phyloP scores from a whole-genome alignment of 148 eudicot genomes.

The Nepenthes gracilis region DNA sequence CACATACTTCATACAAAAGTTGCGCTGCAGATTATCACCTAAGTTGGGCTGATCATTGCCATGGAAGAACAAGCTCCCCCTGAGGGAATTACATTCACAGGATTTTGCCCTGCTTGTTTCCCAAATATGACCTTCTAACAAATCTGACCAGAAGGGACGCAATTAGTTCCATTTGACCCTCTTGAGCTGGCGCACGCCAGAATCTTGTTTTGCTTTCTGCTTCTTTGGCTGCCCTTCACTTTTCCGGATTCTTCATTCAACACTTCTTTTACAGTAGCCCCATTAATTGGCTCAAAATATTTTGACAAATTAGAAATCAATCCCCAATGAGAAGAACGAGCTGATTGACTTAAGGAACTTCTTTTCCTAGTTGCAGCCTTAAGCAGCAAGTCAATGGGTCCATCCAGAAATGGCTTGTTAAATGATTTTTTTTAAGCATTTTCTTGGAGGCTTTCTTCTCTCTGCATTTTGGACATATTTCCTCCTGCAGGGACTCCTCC shows the following conservation, averaged over 20 bases:
- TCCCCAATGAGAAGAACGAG: too few species aligned
- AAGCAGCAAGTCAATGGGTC: too few species aligned
- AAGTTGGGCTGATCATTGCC: not conserved
- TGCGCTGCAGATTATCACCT: not conserved
- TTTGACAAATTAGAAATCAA: too few species aligned
- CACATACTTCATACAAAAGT: not conserved
- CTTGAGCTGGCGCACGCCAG: not conserved
- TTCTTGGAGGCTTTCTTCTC: too few species aligned
- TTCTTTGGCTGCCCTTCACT: not conserved
- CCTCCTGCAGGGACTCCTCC: too few species aligned
- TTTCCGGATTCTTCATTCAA: not conserved
- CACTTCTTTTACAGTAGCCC: not conserved
- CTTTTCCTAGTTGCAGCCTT: too few species aligned
- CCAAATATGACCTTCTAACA: not conserved
- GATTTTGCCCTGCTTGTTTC: not conserved
- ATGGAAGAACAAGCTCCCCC: not conserved
- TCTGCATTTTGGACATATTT: too few species aligned
- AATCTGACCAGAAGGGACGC: not conserved
- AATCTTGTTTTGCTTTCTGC: not conserved
- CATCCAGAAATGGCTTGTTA: too few species aligned
- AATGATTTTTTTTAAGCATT: too few species aligned
- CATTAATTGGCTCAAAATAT: too few species aligned
- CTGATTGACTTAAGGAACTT: too few species aligned
- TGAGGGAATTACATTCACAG: not conserved
- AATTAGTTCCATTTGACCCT: not conserved